Evolutionary conservation across 1,139 yeast species (phyloP).

Genomic region (Pichia sp.): DNA sequence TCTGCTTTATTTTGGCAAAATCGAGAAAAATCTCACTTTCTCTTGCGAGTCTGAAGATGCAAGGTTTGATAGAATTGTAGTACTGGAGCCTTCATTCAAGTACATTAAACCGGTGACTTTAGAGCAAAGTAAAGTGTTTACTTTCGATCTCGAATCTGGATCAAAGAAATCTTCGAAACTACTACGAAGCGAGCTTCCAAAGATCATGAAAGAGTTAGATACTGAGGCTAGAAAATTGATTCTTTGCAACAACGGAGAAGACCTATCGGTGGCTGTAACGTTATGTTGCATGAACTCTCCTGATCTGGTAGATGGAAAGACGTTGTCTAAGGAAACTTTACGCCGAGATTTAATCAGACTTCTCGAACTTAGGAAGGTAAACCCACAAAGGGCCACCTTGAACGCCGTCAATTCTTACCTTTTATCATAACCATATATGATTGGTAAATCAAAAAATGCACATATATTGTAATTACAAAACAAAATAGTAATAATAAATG

Average conservation of each 20-base stretch:
- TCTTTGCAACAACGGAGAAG: constrained; percentile 60
- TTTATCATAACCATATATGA: constrained; percentile 19
- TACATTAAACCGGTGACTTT: background rate
- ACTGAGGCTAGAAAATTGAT: constrained; percentile 30
- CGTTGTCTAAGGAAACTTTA: constrained; percentile 40
- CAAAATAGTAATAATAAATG: background rate
- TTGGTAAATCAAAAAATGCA: too few species aligned
- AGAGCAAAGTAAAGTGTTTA: constrained; percentile 1
- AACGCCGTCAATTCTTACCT: constrained; percentile 33
- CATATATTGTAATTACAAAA: too few species aligned
- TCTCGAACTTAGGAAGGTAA: constrained; percentile 41
- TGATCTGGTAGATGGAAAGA: constrained; percentile 1
- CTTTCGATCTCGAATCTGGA: constrained; percentile 23
- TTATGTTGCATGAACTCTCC: constrained; percentile 35
- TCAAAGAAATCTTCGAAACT: constrained; percentile 61
- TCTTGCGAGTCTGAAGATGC: background rate
- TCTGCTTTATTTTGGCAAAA: constrained; percentile 12
- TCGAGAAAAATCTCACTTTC: constrained; percentile 7
- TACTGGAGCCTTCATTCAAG: constrained; percentile 12
- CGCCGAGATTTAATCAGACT: constrained; percentile 51
- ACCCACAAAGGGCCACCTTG: constrained; percentile 73
- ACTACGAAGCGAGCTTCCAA: constrained; percentile 24
- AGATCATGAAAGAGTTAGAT: constrained; percentile 17
- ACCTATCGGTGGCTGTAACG: constrained; percentile 56
- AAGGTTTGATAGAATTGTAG: constrained; percentile 14